These are phyloP conservation scores for Blastobotrys attinorum DNA, from an alignment of 805 yeast genomes.

Conservation along the genomic window DNA sequence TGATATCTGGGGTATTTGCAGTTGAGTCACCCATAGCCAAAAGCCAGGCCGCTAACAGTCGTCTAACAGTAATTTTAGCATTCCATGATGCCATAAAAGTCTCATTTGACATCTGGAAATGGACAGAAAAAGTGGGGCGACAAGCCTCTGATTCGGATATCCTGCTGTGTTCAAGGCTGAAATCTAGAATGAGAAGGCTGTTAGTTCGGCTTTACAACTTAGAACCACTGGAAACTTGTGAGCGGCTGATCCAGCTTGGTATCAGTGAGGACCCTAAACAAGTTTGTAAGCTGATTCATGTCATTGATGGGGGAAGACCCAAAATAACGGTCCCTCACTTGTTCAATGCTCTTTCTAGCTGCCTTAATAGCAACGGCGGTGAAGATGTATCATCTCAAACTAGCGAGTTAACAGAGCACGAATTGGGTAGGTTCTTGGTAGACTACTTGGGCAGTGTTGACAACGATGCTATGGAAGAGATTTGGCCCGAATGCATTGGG, in stretches of 20 bases:
- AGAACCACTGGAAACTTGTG: slow-evolving; percentile 69
- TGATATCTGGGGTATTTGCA: slow-evolving; percentile 70
- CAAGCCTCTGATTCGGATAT: slow-evolving; percentile 31
- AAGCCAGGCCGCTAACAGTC: slow-evolving; percentile 44
- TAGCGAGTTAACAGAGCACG: slow-evolving; percentile 37
- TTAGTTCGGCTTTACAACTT: slow-evolving; percentile 55
- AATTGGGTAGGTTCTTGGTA: slow-evolving; percentile 46
- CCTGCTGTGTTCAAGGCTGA: slow-evolving; percentile 51
- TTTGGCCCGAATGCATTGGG: slow-evolving; percentile 50
- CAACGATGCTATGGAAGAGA: slow-evolving; percentile 69
- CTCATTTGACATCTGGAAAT: slow-evolving; percentile 60
- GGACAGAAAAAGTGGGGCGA: slow-evolving; percentile 41
- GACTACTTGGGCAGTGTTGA: slow-evolving; percentile 60
- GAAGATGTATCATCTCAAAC: slow-evolving; percentile 35
- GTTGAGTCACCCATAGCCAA: slow-evolving; percentile 52
- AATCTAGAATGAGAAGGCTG: slow-evolving; percentile 58
- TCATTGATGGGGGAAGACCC: slow-evolving; percentile 78
- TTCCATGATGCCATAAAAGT: slow-evolving; percentile 51
- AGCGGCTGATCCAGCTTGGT: slow-evolving; percentile 44
- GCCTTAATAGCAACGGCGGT: slow-evolving; percentile 31
- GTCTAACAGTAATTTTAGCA: slow-evolving; percentile 51
- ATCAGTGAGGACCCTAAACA: slow-evolving; percentile 10
- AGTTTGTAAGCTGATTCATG: slow-evolving; percentile 58
- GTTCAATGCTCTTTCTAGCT: slow-evolving; percentile 44
- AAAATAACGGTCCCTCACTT: slow-evolving; percentile 64